Conservation (phyloP, 2,329 filamentous ascomycete genomes). For the Dothidotthia symphoricarpi region DNA sequence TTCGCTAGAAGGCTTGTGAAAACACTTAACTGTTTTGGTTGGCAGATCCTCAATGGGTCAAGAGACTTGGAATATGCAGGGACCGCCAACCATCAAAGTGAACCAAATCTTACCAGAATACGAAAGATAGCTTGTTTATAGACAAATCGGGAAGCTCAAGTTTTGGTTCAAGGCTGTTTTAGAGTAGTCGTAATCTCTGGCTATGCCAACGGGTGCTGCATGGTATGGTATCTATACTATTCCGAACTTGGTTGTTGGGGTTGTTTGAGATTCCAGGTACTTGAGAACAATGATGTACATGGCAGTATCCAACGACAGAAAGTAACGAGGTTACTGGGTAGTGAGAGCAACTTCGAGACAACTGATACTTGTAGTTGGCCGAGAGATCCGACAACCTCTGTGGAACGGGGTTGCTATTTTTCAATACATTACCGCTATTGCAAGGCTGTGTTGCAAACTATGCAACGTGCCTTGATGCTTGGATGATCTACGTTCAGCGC, state of each 20-base stretch:
- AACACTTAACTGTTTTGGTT: conserved; percentile 13
- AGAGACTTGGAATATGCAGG: conserved; percentile 16
- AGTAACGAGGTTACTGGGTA: too few relatives aligned
- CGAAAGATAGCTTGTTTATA: conserved; percentile 2
- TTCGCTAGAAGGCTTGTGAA: conserved; percentile 20
- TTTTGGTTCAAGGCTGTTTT: conserved; percentile 11
- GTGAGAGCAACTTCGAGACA: too few relatives aligned
- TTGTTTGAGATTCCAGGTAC: conserved; percentile 12
- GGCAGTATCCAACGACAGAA: not conserved
- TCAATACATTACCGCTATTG: not conserved
- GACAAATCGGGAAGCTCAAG: conserved; percentile 3
- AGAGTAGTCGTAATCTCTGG: conserved; percentile 20
- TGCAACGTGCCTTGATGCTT: not conserved
- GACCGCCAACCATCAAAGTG: not conserved
- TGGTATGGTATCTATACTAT: conserved; percentile 2
- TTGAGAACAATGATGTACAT: conserved; percentile 8
- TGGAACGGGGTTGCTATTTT: too few relatives aligned
- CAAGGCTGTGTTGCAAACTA: conserved; percentile 11
- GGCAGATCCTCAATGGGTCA: conserved; percentile 12
- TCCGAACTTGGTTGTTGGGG: conserved; percentile 4
- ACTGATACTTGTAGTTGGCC: too few relatives aligned
- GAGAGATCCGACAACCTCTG: too few relatives aligned
- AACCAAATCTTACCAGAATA: conserved; percentile 3
- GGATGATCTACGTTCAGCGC: too few relatives aligned
- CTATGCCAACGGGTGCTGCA: conserved; percentile 13